Conservation (phyloP, 2,329 filamentous ascomycete species). For the Ceratocystis diversiconidia region DNA sequence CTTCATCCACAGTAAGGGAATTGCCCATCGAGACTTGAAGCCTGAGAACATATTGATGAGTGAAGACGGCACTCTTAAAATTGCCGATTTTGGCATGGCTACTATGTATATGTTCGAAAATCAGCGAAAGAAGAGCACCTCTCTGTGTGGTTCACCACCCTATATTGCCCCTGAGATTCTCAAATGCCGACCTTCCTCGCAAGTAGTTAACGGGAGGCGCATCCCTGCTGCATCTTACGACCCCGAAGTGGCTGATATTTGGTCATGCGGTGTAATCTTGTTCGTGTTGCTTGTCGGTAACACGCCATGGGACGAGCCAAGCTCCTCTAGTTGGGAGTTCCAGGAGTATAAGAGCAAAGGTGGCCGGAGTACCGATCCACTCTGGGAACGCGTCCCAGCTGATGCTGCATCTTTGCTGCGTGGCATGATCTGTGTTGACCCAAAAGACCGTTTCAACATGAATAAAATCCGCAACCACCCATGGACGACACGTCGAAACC, state of each 20-base stretch:
- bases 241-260: conserved; percentile 77
- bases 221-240: conserved; percentile 41
- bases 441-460: conserved; percentile 64
- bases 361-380: conserved; percentile 67
- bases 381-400: conserved; percentile 67
- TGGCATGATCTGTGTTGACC: conserved; percentile 81
- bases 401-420: conserved; percentile 69
- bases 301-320: conserved; percentile 94
- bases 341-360: conserved; percentile 69
- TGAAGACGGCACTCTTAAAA: conserved; percentile 70
- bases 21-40: conserved; percentile 83
- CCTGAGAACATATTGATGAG: conserved; percentile 92
- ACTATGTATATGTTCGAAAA: conserved; percentile 87
- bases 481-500: conserved; percentile 81
- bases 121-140: conserved; percentile 64
- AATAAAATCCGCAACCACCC: conserved; percentile 78
- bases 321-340: conserved; percentile 74
- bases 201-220: conserved; percentile 28
- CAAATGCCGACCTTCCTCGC: conserved; percentile 30
- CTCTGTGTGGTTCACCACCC: conserved; percentile 87
- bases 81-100: conserved; percentile 93
- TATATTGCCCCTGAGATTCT: conserved; percentile 94
- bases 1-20: conserved; percentile 92
- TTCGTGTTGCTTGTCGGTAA: conserved; percentile 93
- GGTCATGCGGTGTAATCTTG: conserved; percentile 96